phyloP scores from a whole-genome alignment of 306 rosid species.

The Potentilla sterilis region DNA sequence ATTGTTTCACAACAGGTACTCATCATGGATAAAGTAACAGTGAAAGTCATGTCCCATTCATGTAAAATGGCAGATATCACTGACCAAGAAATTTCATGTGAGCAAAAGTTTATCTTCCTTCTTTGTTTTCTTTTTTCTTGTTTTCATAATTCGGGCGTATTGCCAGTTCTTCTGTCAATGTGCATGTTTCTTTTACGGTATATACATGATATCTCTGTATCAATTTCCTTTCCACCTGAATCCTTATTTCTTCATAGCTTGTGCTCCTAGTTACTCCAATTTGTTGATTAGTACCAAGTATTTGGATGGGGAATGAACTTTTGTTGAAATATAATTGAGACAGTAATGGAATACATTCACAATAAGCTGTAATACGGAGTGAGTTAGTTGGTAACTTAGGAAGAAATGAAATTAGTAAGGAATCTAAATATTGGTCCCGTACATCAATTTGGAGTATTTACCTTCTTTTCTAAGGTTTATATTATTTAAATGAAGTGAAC shows the following conservation, averaged over 20 bases:
- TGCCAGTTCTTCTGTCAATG: neutral
- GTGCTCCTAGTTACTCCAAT: neutral
- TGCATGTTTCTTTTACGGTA: neutral
- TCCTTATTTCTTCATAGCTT: neutral
- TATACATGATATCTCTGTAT: neutral
- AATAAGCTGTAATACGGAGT: neutral
- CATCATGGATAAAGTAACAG: constrained; percentile 92
- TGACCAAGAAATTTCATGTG: constrained; percentile 93
- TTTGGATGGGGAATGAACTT: neutral
- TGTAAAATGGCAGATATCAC: constrained; percentile 98
- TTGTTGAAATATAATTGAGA: neutral
- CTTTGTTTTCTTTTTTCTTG: neutral
- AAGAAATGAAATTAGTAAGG: neutral
- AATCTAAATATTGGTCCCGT: neutral
- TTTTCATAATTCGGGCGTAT: neutral
- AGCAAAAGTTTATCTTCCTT: constrained; percentile 25
- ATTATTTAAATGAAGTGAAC: neutral
- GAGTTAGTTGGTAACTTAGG: neutral
- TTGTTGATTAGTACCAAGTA: neutral
- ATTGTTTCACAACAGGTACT: constrained; percentile 54
- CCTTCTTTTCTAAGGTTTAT: neutral
- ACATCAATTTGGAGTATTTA: neutral
- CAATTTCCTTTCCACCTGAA: neutral
- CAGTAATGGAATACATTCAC: neutral
- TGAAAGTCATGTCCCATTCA: constrained; percentile 92